Conservation (phyloP, 129 eudicot genomes). For the Saussurea involucrata region DNA sequence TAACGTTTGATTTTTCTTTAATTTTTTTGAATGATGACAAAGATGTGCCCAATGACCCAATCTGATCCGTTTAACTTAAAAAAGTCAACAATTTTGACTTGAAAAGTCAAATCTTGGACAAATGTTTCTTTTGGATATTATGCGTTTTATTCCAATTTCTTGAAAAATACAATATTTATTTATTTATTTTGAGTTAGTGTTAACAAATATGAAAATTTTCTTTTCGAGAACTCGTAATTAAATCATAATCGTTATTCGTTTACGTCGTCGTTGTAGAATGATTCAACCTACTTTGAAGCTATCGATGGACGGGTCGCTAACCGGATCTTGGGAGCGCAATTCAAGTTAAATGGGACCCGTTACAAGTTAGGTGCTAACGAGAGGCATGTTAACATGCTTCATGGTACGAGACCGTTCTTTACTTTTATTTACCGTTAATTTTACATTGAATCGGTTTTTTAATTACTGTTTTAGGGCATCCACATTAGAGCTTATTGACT, state of each 20-base stretch:
- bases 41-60: background rate
- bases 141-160: background rate
- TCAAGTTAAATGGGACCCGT: conserved; percentile 51
- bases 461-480: too few relatives aligned
- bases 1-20: background rate
- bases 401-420: conserved; percentile 31
- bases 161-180: background rate
- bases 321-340: conserved; percentile 73
- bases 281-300: conserved; percentile 53
- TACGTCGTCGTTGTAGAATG: conserved; percentile 47
- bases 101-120: conserved; percentile 33
- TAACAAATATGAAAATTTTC: background rate
- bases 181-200: background rate
- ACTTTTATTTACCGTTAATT: background rate
- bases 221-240: background rate
- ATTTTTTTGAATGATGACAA: conserved; percentile 13
- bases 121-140: conserved; percentile 11
- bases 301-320: conserved; percentile 76
- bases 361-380: conserved; percentile 73
- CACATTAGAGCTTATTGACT: too few relatives aligned
- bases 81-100: conserved; percentile 33
- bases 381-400: conserved; percentile 58
- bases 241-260: background rate
- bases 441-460: background rate
- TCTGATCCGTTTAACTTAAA: conserved; percentile 18